These are phyloP conservation scores for Suillus tomentosus DNA, from an alignment of 768 basidiomycete species.

Conservation along the genomic window DNA sequence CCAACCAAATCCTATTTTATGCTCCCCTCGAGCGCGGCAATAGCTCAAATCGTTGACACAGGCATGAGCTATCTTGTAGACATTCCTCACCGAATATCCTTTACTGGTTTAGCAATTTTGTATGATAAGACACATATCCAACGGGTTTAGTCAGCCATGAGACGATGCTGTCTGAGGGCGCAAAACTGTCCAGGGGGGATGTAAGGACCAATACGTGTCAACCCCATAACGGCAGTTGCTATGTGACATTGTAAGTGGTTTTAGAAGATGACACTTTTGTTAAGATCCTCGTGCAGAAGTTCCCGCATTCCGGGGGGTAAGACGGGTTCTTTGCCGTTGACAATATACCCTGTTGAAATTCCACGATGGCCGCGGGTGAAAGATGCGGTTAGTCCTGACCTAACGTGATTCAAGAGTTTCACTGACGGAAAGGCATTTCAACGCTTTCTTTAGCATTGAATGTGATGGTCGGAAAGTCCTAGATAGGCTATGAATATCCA, in stretches of 20 bases:
- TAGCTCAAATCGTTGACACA: background rate
- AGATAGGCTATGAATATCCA: background rate
- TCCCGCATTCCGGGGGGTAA: conserved; percentile 91
- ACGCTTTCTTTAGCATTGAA: conserved; percentile 90
- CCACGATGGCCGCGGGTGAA: conserved; percentile 6
- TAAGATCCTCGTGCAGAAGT: conserved; percentile 81
- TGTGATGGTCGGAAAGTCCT: conserved; percentile 89
- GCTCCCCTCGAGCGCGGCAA: background rate
- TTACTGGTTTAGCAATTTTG: background rate
- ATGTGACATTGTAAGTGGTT: background rate
- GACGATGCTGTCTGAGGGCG: background rate
- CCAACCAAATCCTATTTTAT: background rate
- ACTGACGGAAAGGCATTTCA: conserved; percentile 96
- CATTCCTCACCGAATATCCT: background rate
- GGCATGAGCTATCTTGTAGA: background rate
- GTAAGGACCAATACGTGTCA: background rate
- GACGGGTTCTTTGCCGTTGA: conserved; percentile 55
- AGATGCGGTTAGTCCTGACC: conserved; percentile 1
- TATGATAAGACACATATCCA: background rate
- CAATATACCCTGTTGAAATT: conserved; percentile 46
- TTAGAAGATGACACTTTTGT: conserved; percentile 84
- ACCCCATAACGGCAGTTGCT: background rate
- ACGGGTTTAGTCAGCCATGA: too few species aligned
- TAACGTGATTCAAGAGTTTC: background rate
- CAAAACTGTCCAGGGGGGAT: background rate